Base-by-base conservation (phyloP, 306 rosid genomes). In the Gynostemma pentaphyllum region DNA sequence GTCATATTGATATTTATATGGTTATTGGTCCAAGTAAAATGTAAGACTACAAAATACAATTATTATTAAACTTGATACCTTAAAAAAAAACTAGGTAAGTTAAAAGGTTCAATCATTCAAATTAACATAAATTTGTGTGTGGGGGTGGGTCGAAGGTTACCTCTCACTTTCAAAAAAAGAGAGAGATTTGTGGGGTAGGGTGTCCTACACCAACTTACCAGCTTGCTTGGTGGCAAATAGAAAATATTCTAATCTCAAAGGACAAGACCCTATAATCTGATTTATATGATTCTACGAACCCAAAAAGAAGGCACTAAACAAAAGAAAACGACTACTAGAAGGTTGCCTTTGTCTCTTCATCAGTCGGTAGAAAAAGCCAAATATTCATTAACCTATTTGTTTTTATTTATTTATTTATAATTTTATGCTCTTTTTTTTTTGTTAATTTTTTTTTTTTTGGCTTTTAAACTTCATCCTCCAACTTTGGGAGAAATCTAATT, bases 351-450 rank as follows among this genome's bases (percentile, higher is more conserved):
- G 64, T 21, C 46, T 57, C 64, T 57, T 10, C 64, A 36, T 36
- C 27, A 57, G 30, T 57, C 46, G 63, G 63, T 56, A 56, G 42
- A 56, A 34, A 34, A 32, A 28, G 45, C 63, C 63, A 56, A 56
- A 56, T 30, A 13, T 37, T 34, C 29, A 24, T 51, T 24, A 50
- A 29, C 36, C 57, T 26, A 26, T 51, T 51, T 51, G 34, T 13
- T 5, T 1, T 50, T 12, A 26, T 36, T n/a, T n/a, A n/a, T n/a
- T n/a, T n/a, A n/a, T n/a, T n/a, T n/a, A n/a, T n/a, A n/a, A n/a
- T n/a, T n/a, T n/a, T n/a, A n/a, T n/a, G n/a, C n/a, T n/a, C n/a
- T n/a, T n/a, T n/a, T n/a, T n/a, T n/a, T n/a, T n/a, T n/a, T n/a
- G n/a, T n/a, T n/a, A n/a, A n/a, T n/a, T n/a, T n/a, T n/a, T n/a